Evolutionary conservation across 371 early-diverging fungal genomes (phyloP).

Genomic region (Chytridium lagenaria): DNA sequence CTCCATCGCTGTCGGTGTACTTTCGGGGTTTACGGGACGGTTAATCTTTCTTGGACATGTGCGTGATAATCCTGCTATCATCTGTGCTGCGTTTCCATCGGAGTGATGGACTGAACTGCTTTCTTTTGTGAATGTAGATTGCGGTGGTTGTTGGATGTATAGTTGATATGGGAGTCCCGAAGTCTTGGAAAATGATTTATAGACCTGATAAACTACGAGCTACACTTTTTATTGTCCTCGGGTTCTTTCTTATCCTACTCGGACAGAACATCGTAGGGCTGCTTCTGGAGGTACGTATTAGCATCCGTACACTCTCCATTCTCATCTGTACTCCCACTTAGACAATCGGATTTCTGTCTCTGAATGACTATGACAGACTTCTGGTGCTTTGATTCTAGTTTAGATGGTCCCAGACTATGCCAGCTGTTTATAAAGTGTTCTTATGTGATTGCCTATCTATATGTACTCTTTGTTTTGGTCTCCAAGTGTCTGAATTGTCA

Average conservation of each 20-base stretch:
- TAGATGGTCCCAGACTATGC: too few species aligned
- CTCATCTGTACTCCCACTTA: background rate
- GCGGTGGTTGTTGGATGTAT: background rate
- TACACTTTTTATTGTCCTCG: background rate
- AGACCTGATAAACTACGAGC: conserved; percentile 3
- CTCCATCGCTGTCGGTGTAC: background rate
- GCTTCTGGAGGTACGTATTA: background rate
- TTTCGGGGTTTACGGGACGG: background rate
- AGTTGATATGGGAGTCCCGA: background rate
- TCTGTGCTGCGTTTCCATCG: background rate
- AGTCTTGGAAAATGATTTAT: background rate
- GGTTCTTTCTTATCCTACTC: background rate
- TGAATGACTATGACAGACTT: conserved; percentile 7
- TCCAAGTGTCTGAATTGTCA: too few species aligned
- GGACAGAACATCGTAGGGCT: background rate
- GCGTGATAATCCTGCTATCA: background rate
- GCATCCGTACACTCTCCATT: background rate
- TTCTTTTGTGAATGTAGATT: background rate
- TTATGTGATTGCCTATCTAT: too few species aligned
- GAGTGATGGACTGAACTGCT: background rate
- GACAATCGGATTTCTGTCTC: background rate
- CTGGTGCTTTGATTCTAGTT: background rate
- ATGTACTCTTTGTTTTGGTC: conserved; percentile 12
- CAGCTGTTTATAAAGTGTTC: too few species aligned
- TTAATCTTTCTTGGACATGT: conserved; percentile 8